Base-by-base conservation (phyloP, 2,329 filamentous ascomycete species). In the Curvularia eragrostidis region DNA sequence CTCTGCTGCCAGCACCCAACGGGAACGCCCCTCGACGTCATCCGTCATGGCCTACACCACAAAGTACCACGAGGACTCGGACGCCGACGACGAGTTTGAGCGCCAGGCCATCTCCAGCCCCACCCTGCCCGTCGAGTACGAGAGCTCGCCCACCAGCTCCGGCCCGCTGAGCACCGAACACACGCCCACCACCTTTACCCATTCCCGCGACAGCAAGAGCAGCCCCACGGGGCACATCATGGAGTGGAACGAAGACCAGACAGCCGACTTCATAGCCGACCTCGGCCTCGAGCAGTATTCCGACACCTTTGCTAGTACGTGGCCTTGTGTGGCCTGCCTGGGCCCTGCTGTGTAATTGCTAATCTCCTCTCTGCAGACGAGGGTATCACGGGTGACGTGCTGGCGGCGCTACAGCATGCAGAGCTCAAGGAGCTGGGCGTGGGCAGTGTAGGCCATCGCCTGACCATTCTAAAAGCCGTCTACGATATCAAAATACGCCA, bases 401-500 rank as follows among this genome's bases (percentile, higher is more conserved):
- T 99, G 62, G 87, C 97, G 56, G 91, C 91, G 39, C 81, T 99
- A 63, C 89, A 91, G 63, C 95, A 98, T 75, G 91, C 96, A 56
- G 94, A 98, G 75, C 82, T 99, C 69, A 97, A 96, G 78, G 92
- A 96, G 74, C 94, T 98, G 88, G 93, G 93, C 47, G 91, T 99
- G 64, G 83, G 84, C 62, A 98, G 94, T 79, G 92, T 97, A 47
- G 95, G 95, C 39, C 95, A 99, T 80, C 89, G 95, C 59, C 83
- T 99, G 69, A 96, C 93, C 21, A 96, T 99, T 56, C 84, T 99
- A 57, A 98, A 97, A 80, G 93, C 89, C 70, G 93, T 98, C 53
- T 98, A 97, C 79, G 93, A 98, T 73, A 89, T 95, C 72, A 99
- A 99, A 81, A 89, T 94, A 76, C 92, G 92, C 64, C 93, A 97